These are phyloP conservation scores for Ustilago shanxiensis DNA, from an alignment of 1,284 basidiomycete genomes.

Conservation along the genomic window DNA sequence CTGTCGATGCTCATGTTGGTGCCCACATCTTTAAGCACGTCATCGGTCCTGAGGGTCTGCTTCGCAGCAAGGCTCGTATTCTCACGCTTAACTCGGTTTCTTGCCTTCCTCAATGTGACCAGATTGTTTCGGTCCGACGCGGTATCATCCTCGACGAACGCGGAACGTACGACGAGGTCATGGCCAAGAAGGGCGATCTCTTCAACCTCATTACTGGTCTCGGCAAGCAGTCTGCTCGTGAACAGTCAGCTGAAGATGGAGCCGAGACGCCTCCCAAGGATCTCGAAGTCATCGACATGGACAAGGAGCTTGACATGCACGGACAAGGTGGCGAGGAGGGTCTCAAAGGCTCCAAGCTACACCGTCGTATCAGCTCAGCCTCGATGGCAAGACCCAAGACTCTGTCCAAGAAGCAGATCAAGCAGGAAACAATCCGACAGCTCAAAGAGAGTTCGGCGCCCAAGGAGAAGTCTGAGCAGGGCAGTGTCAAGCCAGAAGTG, in stretches of 20 bases:
- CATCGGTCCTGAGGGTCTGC: constrained; percentile 55
- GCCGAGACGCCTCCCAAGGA: constrained; percentile 40
- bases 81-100: constrained; percentile 70
- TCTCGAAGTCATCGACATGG: constrained; percentile 46
- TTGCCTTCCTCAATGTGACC: constrained; percentile 75
- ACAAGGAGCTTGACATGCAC: constrained; percentile 50
- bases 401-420: constrained; percentile 59
- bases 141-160: constrained; percentile 76
- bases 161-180: constrained; percentile 77
- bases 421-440: constrained; percentile 64
- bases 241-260: constrained; percentile 42
- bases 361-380: constrained; percentile 56
- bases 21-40: constrained; percentile 68
- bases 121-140: constrained; percentile 81
- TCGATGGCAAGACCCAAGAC: constrained; percentile 59
- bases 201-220: constrained; percentile 72
- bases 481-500: constrained; percentile 63
- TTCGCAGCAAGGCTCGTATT: constrained; percentile 66
- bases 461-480: constrained; percentile 63
- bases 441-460: constrained; percentile 64
- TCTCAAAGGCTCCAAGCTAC: constrained; percentile 54
- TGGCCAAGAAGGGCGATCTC: constrained; percentile 74
- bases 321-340: constrained; percentile 50
- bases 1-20: constrained; percentile 71
- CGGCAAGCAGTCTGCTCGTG: constrained; percentile 65